Base-by-base conservation (phyloP, 371 early-diverging fungal species). In the Chytridium lagenaria region DNA sequence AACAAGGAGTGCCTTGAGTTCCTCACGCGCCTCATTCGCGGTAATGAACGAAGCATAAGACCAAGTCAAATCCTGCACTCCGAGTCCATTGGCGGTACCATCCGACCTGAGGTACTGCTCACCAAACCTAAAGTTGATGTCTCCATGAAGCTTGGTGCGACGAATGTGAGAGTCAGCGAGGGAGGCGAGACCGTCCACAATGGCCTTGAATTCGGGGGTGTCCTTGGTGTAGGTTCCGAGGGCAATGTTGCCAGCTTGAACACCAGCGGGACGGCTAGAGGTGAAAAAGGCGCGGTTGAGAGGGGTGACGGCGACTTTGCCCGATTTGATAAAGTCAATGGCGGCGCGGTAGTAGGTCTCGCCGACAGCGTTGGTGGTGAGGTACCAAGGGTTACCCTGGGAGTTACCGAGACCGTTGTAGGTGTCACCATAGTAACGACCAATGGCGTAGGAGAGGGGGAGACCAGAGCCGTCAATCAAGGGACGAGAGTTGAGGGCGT, bases 31-130 rank as follows among this genome's bases (percentile, higher is more conserved):
- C 40, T 19, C 2, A 5, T 16, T 39, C 28, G 90, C 87, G n/a
- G 87, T 78, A 22, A 88, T 75, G 39, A 90, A 82, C 19, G 90
- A 84, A 0, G 91, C 91, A 75, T 92, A 90, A 52, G 87, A 87
- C 94, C 94, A 93, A 0, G 93, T 92, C 71, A 94, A 76, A 59
- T 93, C 87, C 15, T 75, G 64, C 12, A 93, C 94, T 15, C 92
- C 92, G 5, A 7, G 19, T 7, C 16, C 55, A 7, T 78, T 79
- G 65, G 85, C 80, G 44, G 75, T 86, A 0, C 94, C 94, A 15
- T 81, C 83, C 51, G 73, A 51, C 1, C 87, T 75, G 67, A 87
- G 73, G 78, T 87, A 90, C 80, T 94, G 91, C 77, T 93, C 94
- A 19, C 82, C 77, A 69, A 92, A 82, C 15, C 80, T 78, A 1